Base-by-base conservation (phyloP, 2,329 filamentous ascomycete species). In the Calonectria fujianensis region DNA sequence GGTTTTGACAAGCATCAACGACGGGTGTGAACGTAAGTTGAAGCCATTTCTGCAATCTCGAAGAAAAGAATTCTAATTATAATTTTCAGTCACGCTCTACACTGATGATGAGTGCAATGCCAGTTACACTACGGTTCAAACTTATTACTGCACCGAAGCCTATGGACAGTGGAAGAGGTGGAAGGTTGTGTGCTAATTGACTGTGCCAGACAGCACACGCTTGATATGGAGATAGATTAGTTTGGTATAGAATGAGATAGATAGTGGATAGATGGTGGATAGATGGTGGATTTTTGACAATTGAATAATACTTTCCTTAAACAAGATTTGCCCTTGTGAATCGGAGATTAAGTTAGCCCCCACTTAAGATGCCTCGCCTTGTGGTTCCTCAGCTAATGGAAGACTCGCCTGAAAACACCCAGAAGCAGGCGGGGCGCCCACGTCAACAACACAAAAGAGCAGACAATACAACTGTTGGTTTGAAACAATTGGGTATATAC, bases 1-100 rank as follows among this genome's bases (percentile, higher is more conserved):
- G 32, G 54, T 59, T 24, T 37, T 59, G 54, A 59, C 54, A 13
- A 59, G 32, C 54, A 37, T 37, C 32, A 59, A 37, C 20, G 54
- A 59, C 54, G 54, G 54, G 27, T 59, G 54, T 24, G 0, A 37
- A 7, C 54, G 54, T 59, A 32, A 59, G 54, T 37, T 59, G 24
- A 20, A 37, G 20, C 9, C 20, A 59, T 24, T 24, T 37, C 54
- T 24, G 11, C 37, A 24, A 59, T 59, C 32, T 59, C 37, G 54
- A 16, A 24, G 31, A 7, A 32, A 16, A 5, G 27, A 9, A 10
- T 24, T 59, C 35, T 61, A 41, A 61, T 11, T 11, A 3, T 16
- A 32, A 32, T 32, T 10, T 18, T 4, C 24, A 61, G 57, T 61
- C 18, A 13, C 29, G 10, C 57, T 61, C 13, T 61, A 27, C 57